Percentiles rank a stretch among this genome's conserved stretches.
These are phyloP conservation scores for Pinguiococcus pyrenoidosus DNA, from an alignment of 108 stramenopile genomes.

Conservation along the genomic window DNA sequence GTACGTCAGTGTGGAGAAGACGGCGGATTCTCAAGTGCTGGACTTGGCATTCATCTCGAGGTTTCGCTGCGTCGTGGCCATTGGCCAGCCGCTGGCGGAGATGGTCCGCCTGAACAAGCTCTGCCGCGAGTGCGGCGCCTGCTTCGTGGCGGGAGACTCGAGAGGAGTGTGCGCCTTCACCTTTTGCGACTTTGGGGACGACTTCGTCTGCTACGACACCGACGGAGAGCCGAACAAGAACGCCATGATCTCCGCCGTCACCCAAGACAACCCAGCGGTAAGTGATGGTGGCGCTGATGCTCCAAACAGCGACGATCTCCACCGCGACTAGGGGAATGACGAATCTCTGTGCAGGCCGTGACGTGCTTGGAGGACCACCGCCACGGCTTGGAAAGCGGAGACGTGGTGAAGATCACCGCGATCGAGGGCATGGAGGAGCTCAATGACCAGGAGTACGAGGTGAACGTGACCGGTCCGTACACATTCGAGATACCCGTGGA, in stretches of 20 bases:
- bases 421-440: conserved; percentile 60
- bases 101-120: conserved; percentile 53
- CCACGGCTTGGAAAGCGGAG: conserved; percentile 87
- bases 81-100: neutral
- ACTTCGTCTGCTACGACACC: conserved; percentile 69
- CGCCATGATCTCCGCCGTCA: conserved; percentile 13
- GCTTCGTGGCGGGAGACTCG: conserved; percentile 60
- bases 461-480: conserved; percentile 69
- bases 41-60: neutral
- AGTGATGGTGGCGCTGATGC: no score
- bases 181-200: conserved; percentile 91
- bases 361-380: conserved; percentile 91
- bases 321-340: no score
- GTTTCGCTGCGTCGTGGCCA: conserved; percentile 5
- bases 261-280: conserved; percentile 51
- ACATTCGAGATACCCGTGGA: conserved; percentile 62
- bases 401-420: conserved; percentile 71
- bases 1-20: conserved; percentile 40
- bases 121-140: conserved; percentile 47
- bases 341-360: no score
- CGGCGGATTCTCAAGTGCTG: neutral
- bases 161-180: conserved; percentile 69
- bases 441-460: conserved; percentile 44
- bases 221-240: conserved; percentile 60
- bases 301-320: no score